Percentiles rank a stretch among this genome's conserved stretches.
These are phyloP conservation scores for Ulota crispa DNA, from an alignment of 225 moss, liverwort and hornwort genomes.

Conservation along the genomic window DNA sequence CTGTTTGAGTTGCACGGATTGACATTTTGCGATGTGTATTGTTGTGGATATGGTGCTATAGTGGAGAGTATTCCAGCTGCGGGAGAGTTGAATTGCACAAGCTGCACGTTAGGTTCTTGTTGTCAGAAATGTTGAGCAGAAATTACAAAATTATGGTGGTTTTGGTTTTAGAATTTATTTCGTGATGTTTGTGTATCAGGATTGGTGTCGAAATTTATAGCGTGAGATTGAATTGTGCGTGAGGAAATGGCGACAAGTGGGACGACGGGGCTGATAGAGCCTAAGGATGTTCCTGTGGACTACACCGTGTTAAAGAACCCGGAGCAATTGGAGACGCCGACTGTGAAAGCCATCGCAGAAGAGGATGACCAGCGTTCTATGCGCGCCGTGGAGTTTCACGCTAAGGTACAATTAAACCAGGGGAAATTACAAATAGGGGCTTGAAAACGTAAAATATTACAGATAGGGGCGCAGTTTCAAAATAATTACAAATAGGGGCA, in stretches of 20 bases:
- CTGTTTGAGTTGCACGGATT: neutral
- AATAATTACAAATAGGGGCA: too few species aligned
- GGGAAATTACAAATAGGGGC: too few species aligned
- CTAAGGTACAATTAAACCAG: conserved; percentile 15
- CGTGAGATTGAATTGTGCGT: neutral
- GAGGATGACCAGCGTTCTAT: conserved; percentile 31
- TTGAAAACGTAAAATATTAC: too few species aligned
- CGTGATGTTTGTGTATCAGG: neutral
- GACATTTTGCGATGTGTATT: neutral
- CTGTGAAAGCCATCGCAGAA: conserved; percentile 21
- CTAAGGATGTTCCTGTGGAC: conserved; percentile 28
- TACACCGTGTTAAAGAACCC: conserved; percentile 34
- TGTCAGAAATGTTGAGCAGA: neutral
- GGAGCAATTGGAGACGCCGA: conserved; percentile 35
- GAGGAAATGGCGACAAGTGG: conserved; percentile 25
- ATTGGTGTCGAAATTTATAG: neutral
- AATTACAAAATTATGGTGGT: neutral
- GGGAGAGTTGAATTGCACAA: neutral
- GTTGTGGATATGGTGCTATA: neutral
- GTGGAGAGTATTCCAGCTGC: too few species aligned
- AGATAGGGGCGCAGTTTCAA: too few species aligned
- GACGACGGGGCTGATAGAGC: conserved; percentile 14
- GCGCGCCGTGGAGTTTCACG: conserved; percentile 52
- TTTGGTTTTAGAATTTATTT: neutral
- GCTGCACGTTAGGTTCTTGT: neutral